Evolutionary conservation across 1,139 yeast species (phyloP).

Genomic region (Saccharomyces hybrid): DNA sequence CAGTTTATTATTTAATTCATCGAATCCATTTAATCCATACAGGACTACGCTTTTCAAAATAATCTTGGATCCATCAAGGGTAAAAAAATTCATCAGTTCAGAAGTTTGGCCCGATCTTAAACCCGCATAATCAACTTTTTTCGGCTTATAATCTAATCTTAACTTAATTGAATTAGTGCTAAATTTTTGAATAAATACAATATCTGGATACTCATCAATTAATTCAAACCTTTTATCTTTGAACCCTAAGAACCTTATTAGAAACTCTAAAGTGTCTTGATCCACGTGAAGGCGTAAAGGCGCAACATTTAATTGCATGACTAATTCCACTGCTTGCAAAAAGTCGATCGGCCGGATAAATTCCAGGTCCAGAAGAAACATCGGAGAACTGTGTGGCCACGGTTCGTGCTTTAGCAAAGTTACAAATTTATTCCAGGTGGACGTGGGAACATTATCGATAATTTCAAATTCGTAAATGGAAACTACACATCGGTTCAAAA

Average conservation of each 20-base stretch:
- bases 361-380: conserved; percentile 49
- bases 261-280: conserved; percentile 85
- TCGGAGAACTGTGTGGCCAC: conserved; percentile 43
- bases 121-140: conserved; percentile 64
- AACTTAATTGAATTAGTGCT: conserved; percentile 55
- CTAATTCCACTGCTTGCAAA: conserved; percentile 64
- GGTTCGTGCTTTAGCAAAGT: conserved; percentile 60
- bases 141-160: conserved; percentile 86
- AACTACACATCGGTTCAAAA: conserved; percentile 42
- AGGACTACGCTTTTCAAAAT: conserved; percentile 52
- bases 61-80: conserved; percentile 77
- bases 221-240: conserved; percentile 61
- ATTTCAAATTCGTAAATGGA: conserved; percentile 50
- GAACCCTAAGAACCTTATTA: conserved; percentile 73
- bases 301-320: conserved; percentile 47
- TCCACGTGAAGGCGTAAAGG: conserved; percentile 84
- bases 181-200: conserved; percentile 61
- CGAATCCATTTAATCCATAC: conserved; percentile 72
- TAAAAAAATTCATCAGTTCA: conserved; percentile 82
- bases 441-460: conserved; percentile 73
- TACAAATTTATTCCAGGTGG: conserved; percentile 85
- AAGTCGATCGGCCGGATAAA: conserved; percentile 60
- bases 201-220: conserved; percentile 49
- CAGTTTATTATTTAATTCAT: conserved; percentile 47
- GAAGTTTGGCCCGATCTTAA: conserved; percentile 78